Percentiles rank a stretch among this genome's conserved stretches.
These are phyloP conservation scores for Syzygium aqueum DNA, from an alignment of 345 rosid genomes.

Conservation along the genomic window DNA sequence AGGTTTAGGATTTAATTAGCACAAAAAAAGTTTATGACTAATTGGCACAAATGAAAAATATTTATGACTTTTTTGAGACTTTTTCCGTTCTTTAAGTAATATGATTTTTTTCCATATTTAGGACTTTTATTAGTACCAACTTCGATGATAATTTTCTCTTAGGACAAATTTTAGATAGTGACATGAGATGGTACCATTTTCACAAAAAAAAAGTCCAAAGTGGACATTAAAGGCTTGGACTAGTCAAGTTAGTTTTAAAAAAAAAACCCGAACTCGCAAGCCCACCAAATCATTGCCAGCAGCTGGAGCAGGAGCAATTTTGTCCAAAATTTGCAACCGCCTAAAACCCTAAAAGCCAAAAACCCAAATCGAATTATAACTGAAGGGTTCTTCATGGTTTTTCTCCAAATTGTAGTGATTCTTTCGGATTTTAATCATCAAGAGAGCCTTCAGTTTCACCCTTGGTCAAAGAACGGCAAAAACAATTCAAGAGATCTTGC, in stretches of 20 bases:
- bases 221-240: accelerated
- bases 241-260: background rate
- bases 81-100: background rate
- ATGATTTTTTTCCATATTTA: background rate
- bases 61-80: too few species aligned
- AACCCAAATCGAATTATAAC: background rate
- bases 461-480: background rate
- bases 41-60: too few species aligned
- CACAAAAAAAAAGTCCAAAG: background rate
- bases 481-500: background rate
- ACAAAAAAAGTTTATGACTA: too few species aligned
- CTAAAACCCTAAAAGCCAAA: background rate
- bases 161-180: background rate
- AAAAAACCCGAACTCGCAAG: background rate
- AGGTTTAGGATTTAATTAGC: too few species aligned
- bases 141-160: background rate
- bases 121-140: background rate
- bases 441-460: background rate
- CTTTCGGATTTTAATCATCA: background rate
- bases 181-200: background rate
- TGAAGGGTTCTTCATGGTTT: background rate
- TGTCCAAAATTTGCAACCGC: background rate
- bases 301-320: background rate
- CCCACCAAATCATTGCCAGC: background rate
- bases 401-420: background rate